Evolutionary conservation across 2,329 filamentous ascomycete species (phyloP), one percentile per base, ranked within the genome.

Genomic region (Ophiostoma pallidulum): DNA sequence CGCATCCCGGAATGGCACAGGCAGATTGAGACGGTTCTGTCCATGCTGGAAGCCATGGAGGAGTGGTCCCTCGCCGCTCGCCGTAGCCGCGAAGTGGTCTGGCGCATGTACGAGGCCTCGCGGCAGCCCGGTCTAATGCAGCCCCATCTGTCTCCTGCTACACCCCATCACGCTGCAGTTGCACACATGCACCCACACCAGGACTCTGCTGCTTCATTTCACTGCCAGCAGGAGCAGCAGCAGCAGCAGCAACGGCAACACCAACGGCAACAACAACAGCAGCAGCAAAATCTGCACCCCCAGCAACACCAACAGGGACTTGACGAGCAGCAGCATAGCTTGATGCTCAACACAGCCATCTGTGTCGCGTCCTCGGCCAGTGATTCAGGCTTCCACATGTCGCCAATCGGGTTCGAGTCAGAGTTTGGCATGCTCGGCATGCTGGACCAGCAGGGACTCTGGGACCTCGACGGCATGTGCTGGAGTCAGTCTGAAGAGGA

Each of bases 41-140:
- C 77, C 49, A 71, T 81, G 36, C 73, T 84, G 12, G 77, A 81
- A 33, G 73, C 72, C 5, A 78, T 84, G 71, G 72, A 79, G 51
- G 73, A 78, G 57, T 83, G 78, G 76, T 82, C 78, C 4, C 67
- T 81, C 26, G 77, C 78, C 3, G 80, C 79, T 0, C 72, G 74
- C 52, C 70, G 78, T 48, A 80, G 77, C 45, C 67, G 78, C 38
- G 79, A 83, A 60, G 79, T 82, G 4, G 72, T 84, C 20, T 73
- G 69, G 56, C 72, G 76, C 54, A 78, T 84, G 64, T 80, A 81
- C 58, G 78, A 82, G 55, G 78, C 78, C 12, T 67, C 66, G 45
- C 60, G 66, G 26, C 62, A 69, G 54, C 63, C 65, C 9, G 47
- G 47, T 3, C 29, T 51, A 14, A 41, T 53, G 47, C 51, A 51